These are phyloP conservation scores for Crithidia acanthocephali DNA, from an alignment of 208 protist genomes.

Conservation along the genomic window DNA sequence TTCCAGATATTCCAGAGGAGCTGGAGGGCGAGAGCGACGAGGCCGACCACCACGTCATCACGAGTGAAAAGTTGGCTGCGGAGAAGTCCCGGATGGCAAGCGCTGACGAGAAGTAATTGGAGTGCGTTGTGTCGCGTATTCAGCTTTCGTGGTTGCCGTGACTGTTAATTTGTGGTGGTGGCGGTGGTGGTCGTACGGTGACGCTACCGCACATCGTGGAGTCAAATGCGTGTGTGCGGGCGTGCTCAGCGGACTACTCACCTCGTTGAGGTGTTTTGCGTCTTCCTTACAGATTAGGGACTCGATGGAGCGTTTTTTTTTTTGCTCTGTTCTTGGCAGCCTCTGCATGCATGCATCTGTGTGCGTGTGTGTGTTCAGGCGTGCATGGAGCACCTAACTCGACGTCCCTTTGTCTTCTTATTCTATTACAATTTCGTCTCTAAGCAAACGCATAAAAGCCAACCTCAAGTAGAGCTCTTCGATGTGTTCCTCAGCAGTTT, in stretches of 20 bases:
- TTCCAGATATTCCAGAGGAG: slow-evolving; percentile 88
- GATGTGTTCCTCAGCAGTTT: no score
- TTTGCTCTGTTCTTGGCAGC: neutral
- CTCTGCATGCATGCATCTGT: neutral
- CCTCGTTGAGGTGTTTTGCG: neutral
- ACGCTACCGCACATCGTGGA: no score
- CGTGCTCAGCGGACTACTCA: neutral
- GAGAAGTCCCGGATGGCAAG: slow-evolving; percentile 15
- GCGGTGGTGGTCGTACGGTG: no score
- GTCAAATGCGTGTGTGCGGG: neutral
- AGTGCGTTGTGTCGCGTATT: no score
- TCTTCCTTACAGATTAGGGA: slow-evolving; percentile 6
- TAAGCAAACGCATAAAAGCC: no score
- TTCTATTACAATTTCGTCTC: no score
- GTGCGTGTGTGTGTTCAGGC: no score
- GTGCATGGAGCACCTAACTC: no score
- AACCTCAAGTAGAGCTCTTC: no score
- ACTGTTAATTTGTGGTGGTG: no score
- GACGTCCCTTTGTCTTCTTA: no score
- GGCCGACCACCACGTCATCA: slow-evolving; percentile 4
- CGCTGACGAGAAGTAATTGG: neutral
- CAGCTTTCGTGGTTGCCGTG: neutral
- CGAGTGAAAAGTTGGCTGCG: neutral
- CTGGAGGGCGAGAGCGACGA: slow-evolving; percentile 41
- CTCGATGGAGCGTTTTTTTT: neutral